These are phyloP conservation scores for Apiospora kogelbergensis DNA, from an alignment of 2,329 filamentous ascomycete genomes.

Conservation along the genomic window DNA sequence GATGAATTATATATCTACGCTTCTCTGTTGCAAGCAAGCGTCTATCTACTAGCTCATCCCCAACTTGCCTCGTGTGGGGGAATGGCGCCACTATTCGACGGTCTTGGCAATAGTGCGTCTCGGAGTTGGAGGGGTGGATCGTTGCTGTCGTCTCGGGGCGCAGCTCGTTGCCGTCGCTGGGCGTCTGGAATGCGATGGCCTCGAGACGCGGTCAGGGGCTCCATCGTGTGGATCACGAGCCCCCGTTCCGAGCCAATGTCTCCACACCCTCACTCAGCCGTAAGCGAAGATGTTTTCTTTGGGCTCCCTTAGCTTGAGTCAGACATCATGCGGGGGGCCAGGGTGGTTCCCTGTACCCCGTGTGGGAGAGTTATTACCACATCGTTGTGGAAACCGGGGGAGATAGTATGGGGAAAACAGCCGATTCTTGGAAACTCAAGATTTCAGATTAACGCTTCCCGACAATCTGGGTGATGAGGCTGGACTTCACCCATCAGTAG, in stretches of 20 bases:
- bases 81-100: not conserved
- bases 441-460: not conserved
- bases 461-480: not conserved
- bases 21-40: too few species aligned
- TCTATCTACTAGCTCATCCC: not conserved
- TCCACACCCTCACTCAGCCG: not conserved
- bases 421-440: not conserved
- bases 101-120: not conserved
- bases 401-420: not conserved
- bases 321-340: not conserved
- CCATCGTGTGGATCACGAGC: not conserved
- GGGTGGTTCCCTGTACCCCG: not conserved
- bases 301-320: not conserved
- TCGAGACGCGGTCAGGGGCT: not conserved
- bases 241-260: not conserved
- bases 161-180: not conserved
- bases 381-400: not conserved
- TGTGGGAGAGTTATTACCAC: not conserved
- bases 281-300: not conserved
- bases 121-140: not conserved
- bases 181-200: not conserved
- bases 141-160: not conserved
- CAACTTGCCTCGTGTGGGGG: not conserved
- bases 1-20: not conserved
- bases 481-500: not conserved